These are phyloP conservation scores for Metarhizium robertsii DNA, from an alignment of 2,329 filamentous ascomycete genomes.

Conservation along the genomic window DNA sequence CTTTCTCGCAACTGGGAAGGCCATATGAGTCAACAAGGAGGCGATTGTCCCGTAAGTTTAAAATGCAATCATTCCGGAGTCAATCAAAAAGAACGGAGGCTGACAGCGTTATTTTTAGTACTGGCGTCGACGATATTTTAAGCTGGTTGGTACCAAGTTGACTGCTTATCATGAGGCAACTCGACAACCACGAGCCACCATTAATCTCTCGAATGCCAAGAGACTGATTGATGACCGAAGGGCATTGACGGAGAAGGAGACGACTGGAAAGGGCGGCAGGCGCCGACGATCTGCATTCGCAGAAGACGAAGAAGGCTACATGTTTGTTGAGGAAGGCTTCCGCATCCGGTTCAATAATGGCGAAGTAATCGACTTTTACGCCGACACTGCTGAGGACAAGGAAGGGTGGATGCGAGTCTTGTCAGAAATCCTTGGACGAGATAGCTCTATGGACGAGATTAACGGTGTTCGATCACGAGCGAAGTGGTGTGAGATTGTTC, in stretches of 20 bases:
- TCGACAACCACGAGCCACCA: conserved; percentile 88
- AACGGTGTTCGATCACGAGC: conserved; percentile 34
- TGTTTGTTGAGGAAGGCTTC: conserved; percentile 99
- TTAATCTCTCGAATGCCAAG: conserved; percentile 87
- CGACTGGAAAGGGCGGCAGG: conserved; percentile 63
- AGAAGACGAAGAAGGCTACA: conserved; percentile 97
- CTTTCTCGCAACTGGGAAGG: conserved; percentile 76
- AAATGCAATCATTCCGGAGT: not conserved
- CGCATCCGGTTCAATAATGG: conserved; percentile 97
- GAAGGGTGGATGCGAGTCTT: conserved; percentile 92
- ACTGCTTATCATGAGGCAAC: conserved; percentile 96
- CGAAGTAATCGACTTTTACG: conserved; percentile 97
- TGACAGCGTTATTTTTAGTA: conserved; percentile 52
- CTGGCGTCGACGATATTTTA: conserved; percentile 97
- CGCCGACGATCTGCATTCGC: conserved; percentile 92
- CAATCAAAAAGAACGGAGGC: conserved; percentile 9
- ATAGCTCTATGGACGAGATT: conserved; percentile 36
- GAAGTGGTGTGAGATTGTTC: conserved; percentile 60
- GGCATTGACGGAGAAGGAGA: conserved; percentile 74
- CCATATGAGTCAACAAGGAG: conserved; percentile 88
- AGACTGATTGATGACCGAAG: conserved; percentile 90
- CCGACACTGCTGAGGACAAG: conserved; percentile 79
- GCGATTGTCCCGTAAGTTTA: conserved; percentile 83
- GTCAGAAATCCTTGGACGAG: conserved; percentile 56
- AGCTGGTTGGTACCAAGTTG: conserved; percentile 79